These are phyloP conservation scores for Whalleya microplaca DNA, from an alignment of 2,329 filamentous ascomycete species.

Conservation along the genomic window DNA sequence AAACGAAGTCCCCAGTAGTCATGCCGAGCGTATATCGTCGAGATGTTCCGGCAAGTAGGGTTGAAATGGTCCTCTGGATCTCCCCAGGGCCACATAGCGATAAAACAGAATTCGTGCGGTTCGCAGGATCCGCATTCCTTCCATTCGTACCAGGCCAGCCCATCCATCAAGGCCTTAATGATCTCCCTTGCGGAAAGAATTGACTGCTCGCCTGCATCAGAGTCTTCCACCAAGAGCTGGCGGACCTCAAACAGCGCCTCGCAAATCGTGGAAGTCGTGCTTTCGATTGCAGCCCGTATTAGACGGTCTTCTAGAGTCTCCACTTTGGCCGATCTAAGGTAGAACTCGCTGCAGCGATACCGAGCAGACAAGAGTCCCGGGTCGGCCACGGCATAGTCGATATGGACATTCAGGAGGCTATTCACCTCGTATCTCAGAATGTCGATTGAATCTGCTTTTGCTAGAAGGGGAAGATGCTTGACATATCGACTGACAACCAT, in stretches of 20 bases:
- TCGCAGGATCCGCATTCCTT: conserved; percentile 40
- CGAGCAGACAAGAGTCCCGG: conserved; percentile 41
- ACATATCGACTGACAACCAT: conserved; percentile 67
- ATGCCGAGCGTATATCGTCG: conserved; percentile 10
- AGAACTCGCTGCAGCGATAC: conserved; percentile 52
- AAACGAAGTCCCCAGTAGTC: conserved; percentile 22
- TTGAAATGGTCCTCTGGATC: conserved; percentile 34
- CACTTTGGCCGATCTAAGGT: conserved; percentile 39
- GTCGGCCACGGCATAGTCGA: conserved; percentile 44
- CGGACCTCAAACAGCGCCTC: conserved; percentile 35
- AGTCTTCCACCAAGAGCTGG: conserved; percentile 27
- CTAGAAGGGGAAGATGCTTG: conserved; percentile 52
- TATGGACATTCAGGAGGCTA: conserved; percentile 45
- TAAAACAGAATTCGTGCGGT: conserved; percentile 40
- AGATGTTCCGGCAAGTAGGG: conserved; percentile 35
- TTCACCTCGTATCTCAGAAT: conserved; percentile 43
- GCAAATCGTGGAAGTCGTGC: conserved; percentile 24
- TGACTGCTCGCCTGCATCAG: conserved; percentile 5
- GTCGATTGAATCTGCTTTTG: conserved; percentile 31
- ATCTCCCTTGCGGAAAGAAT: conserved; percentile 9
- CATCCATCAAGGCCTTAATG: conserved; percentile 30
- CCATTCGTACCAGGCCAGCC: conserved; percentile 42
- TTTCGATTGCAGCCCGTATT: conserved; percentile 47
- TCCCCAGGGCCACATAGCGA: conserved; percentile 46
- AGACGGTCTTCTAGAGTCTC: conserved; percentile 49